phyloP scores from a whole-genome alignment of 108 stramenopile species.

The Aurantiochytrium sp. region DNA sequence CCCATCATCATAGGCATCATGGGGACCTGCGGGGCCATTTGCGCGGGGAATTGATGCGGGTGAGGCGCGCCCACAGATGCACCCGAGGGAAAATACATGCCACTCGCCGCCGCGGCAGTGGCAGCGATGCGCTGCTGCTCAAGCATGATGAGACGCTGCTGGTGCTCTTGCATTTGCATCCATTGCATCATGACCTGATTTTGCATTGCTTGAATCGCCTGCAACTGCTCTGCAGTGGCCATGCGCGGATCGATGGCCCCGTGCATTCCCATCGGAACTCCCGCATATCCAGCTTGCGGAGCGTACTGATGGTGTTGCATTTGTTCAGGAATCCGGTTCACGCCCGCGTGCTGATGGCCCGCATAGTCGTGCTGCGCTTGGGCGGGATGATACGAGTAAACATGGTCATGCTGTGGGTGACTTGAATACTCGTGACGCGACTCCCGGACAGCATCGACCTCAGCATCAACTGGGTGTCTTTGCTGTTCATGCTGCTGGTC shows the following conservation, averaged over 20 bases:
- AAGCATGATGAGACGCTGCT: neutral
- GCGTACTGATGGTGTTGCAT: neutral
- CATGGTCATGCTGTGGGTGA: too few relatives aligned
- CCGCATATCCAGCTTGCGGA: neutral
- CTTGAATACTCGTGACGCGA: too few relatives aligned
- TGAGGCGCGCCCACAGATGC: too few relatives aligned
- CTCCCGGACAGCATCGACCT: too few relatives aligned
- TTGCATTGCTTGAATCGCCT: neutral
- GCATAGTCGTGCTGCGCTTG: too few relatives aligned
- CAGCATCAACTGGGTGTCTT: too few relatives aligned
- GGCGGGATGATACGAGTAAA: too few relatives aligned
- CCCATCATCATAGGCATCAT: neutral
- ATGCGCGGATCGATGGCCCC: neutral
- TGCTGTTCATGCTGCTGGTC: too few relatives aligned
- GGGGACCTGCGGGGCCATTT: too few relatives aligned
- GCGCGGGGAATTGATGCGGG: neutral
- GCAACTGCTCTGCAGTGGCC: neutral
- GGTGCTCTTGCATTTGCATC: conserved; percentile 12
- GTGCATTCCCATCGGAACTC: neutral
- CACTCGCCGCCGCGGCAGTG: neutral
- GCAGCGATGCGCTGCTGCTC: neutral
- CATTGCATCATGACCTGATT: neutral
- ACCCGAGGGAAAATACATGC: neutral
- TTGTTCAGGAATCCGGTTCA: too few relatives aligned
- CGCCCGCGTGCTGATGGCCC: too few relatives aligned